phyloP scores from a whole-genome alignment of 169 alveolate species.

The Plasmodium inui region DNA sequence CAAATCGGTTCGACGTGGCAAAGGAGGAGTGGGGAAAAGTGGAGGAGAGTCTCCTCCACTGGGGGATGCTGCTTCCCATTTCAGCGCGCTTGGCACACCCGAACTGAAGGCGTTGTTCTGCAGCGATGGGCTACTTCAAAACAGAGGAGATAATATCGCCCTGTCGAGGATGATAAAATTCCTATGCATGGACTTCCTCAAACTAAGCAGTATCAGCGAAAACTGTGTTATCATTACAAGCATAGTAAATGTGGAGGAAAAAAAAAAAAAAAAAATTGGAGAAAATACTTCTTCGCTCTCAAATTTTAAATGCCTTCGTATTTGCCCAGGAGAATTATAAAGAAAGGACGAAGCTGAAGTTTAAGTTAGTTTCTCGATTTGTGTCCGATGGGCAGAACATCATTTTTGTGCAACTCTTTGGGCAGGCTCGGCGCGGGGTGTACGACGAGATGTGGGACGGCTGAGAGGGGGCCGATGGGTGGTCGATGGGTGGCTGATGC shows the following conservation, averaged over 20 bases:
- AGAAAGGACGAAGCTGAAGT: constrained; percentile 52
- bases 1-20: neutral
- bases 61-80: neutral
- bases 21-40: neutral
- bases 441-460: constrained; percentile 30
- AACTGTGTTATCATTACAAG: constrained; percentile 60
- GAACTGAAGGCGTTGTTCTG: constrained; percentile 22
- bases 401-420: constrained; percentile 52
- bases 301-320: constrained; percentile 60
- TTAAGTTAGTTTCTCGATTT: constrained; percentile 33
- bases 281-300: constrained; percentile 28
- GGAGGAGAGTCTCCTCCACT: neutral
- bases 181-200: constrained; percentile 6
- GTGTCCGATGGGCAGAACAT: constrained; percentile 67
- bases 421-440: neutral
- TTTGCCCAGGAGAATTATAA: constrained; percentile 56
- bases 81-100: neutral
- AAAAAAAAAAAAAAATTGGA: constrained; percentile 60
- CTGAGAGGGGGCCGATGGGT: neutral
- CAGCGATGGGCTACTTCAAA: neutral
- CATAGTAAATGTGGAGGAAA: constrained; percentile 34
- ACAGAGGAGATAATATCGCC: neutral
- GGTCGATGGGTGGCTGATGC: neutral
- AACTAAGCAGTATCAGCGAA: constrained; percentile 12
- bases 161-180: constrained; percentile 23